Percentiles rank a stretch among this genome's conserved stretches.
phyloP scores from a whole-genome alignment of 2,329 filamentous ascomycete species.

The Penicillium rolfsii region DNA sequence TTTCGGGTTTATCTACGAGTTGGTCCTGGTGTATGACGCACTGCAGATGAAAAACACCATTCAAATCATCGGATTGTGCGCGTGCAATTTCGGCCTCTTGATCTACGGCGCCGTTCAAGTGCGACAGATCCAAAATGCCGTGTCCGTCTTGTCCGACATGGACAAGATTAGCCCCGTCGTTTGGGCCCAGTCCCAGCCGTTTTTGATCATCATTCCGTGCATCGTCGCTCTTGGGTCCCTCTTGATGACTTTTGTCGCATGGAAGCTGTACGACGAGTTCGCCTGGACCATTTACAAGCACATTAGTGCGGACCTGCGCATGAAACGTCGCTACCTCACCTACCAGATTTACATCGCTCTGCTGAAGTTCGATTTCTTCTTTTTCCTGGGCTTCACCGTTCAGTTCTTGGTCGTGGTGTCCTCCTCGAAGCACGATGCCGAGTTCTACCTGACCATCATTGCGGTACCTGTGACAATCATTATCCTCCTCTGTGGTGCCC shows the following conservation, averaged over 20 bases:
- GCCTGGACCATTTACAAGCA: constrained; percentile 99
- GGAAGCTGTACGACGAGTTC: constrained; percentile 98
- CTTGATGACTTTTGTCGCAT: constrained; percentile 75
- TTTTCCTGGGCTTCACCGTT: constrained; percentile 97
- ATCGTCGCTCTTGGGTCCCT: constrained; percentile 78
- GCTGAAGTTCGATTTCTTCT: constrained; percentile 99
- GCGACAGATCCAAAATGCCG: constrained; percentile 81
- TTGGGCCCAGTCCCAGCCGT: constrained; percentile 72
- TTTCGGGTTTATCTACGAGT: constrained; percentile 92
- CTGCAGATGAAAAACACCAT: constrained; percentile 96
- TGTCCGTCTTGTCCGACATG: constrained; percentile 56
- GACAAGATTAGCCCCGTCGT: constrained; percentile 58
- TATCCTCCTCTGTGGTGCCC: constrained; percentile 83
- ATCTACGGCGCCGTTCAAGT: constrained; percentile 93
- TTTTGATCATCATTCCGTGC: constrained; percentile 81
- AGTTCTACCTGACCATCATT: constrained; percentile 83
- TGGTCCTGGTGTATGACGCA: constrained; percentile 90
- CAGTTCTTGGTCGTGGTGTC: constrained; percentile 95
- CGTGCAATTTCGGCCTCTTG: constrained; percentile 88
- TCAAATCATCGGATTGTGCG: constrained; percentile 91
- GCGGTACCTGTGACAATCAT: constrained; percentile 89
- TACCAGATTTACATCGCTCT: constrained; percentile 99
- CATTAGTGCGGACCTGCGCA: constrained; percentile 92
- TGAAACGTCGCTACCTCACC: constrained; percentile 94
- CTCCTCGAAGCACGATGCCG: constrained; percentile 66